phyloP scores from a whole-genome alignment of 176 grass and related monocot species.

The Lolium perenne region DNA sequence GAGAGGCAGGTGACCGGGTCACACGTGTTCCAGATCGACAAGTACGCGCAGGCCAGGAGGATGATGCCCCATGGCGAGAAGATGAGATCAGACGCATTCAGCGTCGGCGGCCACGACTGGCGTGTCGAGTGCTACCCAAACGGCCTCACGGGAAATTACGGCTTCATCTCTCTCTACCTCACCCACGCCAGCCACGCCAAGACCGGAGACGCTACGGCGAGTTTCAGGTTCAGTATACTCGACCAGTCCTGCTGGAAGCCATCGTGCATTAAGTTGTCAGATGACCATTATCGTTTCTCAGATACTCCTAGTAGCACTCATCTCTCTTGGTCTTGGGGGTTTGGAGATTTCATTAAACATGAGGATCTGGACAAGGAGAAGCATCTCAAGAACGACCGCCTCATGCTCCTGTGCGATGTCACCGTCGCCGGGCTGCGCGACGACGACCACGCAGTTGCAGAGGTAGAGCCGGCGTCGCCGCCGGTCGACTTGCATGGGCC shows the following conservation, averaged over 20 bases:
- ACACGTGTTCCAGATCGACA: neutral
- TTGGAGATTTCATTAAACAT: neutral
- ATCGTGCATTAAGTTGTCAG: too few relatives aligned
- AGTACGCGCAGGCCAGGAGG: neutral
- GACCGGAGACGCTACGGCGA: neutral
- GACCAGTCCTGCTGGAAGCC: neutral
- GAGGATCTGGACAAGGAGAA: neutral
- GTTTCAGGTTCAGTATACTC: neutral
- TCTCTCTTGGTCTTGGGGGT: neutral
- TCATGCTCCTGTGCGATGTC: neutral
- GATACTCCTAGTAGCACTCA: neutral
- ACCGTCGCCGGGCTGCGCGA: neutral
- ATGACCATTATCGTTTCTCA: neutral
- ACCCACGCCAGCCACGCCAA: neutral
- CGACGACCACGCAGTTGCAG: neutral
- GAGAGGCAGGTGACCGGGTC: neutral
- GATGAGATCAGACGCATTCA: neutral
- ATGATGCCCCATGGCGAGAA: neutral
- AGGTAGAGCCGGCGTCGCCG: neutral
- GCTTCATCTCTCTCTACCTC: neutral
- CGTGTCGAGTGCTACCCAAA: neutral
- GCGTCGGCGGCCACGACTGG: slow-evolving; percentile 6
- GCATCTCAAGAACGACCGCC: slow-evolving; percentile 5
- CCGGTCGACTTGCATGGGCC: neutral
- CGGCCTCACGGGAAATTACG: neutral